Evolutionary conservation across 169 alveolate species (phyloP), one percentile per base, ranked within the genome.

Genomic region (Cryptosporidium sp.): DNA sequence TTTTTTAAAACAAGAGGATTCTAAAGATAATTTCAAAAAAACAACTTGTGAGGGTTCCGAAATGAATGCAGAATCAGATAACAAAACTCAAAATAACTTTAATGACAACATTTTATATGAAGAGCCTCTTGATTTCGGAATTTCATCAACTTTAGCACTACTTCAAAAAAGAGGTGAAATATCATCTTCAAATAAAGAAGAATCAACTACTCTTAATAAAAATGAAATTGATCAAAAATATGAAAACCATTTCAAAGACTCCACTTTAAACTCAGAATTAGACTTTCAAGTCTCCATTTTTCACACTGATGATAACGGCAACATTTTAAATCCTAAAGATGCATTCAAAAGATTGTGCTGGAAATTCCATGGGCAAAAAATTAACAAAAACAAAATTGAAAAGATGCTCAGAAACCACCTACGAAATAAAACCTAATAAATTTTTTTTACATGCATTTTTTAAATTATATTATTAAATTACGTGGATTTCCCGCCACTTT

Each of bases 351-450:
- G 68, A 26, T 33, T 80, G 6, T 80, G 87, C n/a, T 80, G 87
- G 87, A 80, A 80, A 62, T 80, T 80, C 33, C 87, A 80, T 65
- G 87, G 87, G 1, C 73, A 80, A 50, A 80, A 62, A 37, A 26
- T 65, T 48, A 65, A 65, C 48, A 80, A 62, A 65, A 80, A 80
- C 37, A 80, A 80, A 43, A 14, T 80, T 3, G 87, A 80, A 35
- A 80, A 58, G 29, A 80, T 80, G 74, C 41, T 80, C 43, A 35
- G 87, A 45, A 80, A 29, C 3, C 37, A 59, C 62, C 21, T 80
- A 4, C 55, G 87, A 3, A 80, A 80, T 9, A 48, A 18, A 31
- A 26, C 51, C 23, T 55, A 10, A n/a, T 12, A 10, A 2, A 23
- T 16, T 8, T 52, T 21, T 41, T 37, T 21, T 14, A 68, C 58